Evolutionary conservation across 768 basidiomycete species (phyloP), one percentile per base, ranked within the genome.

Genomic region (Flagelloscypha sp.): DNA sequence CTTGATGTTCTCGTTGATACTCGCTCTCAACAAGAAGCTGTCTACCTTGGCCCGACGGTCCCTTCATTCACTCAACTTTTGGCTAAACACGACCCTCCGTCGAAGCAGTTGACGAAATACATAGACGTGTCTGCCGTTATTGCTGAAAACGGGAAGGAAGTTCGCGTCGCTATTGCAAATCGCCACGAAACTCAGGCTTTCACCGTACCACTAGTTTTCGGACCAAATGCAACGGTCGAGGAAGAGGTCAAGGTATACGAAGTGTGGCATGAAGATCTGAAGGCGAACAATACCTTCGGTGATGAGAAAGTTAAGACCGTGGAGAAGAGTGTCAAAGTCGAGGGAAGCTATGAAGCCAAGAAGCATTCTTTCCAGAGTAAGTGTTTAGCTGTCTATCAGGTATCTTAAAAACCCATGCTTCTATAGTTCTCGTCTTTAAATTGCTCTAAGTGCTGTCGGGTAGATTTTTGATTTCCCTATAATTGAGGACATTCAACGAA

Each of bases 91-190:
- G 62, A 56, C 9, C 60, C 58, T 2, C 49, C 57, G 36, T 44
- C 45, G 19, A 52, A 42, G 18, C 61, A 55, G 46, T 56, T 46
- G 34, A 70, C 58, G 30, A 71, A 63, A 45, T 68, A 53, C 48
- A 62, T 70, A 34, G 72, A 71, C 41, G 70, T 65, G 17, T 69
- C 66, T 27, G 69, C 70, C 6, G 61, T 70, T 7, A 53, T 72
- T 10, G 48, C 61, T 6, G 41, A 48, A 7, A 45, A 51, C 22
- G 45, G 44, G 9, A 48, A 47, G 8, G 54, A 70, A 27, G 49
- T 79, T n/a, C 59, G 73, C 11, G 37, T 78, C 4, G 72, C 72
- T 8, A 56, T 77, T 7, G 55, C 78, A 15, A 79, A 79, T 43
- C 57, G 72, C 3, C 61, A 66, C 43, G 65, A 66, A 5, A 43